Conservation (phyloP, 2,329 filamentous ascomycete species). For the Alternaria sp. region DNA sequence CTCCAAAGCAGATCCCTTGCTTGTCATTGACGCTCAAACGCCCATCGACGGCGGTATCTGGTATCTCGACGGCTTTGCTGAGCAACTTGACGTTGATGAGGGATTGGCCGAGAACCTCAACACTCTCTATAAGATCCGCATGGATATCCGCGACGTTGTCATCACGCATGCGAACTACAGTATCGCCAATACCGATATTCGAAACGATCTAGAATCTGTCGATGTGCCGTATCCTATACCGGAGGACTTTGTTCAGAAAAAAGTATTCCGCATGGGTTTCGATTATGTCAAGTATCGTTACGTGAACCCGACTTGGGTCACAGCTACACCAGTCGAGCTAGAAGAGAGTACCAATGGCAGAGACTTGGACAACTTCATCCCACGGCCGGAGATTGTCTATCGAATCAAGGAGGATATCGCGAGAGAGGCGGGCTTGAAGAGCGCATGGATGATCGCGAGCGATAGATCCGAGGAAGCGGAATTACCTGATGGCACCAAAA, state of each 20-base stretch:
- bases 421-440: background rate
- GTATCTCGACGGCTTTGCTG: background rate
- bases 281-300: slow-evolving; percentile 5
- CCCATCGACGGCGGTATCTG: background rate
- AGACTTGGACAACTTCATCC: background rate
- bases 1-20: background rate
- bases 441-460: slow-evolving; percentile 7
- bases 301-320: slow-evolving; percentile 3
- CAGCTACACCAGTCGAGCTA: slow-evolving; percentile 9
- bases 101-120: slow-evolving; percentile 11
- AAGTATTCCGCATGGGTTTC: background rate
- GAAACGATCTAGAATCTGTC: background rate
- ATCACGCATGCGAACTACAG: background rate
- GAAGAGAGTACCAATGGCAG: slow-evolving; percentile 2
- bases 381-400: slow-evolving; percentile 11
- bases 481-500: background rate
- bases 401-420: slow-evolving; percentile 7
- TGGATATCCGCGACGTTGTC: slow-evolving; percentile 4
- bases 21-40: background rate
- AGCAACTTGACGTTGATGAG: slow-evolving; percentile 4
- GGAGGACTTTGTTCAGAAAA: slow-evolving; percentile 2
- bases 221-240: background rate
- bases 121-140: slow-evolving; percentile 15
- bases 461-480: background rate
- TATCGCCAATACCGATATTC: background rate